These are phyloP conservation scores for Alternaria alternata DNA, from an alignment of 2,329 filamentous ascomycete species.

Conservation along the genomic window DNA sequence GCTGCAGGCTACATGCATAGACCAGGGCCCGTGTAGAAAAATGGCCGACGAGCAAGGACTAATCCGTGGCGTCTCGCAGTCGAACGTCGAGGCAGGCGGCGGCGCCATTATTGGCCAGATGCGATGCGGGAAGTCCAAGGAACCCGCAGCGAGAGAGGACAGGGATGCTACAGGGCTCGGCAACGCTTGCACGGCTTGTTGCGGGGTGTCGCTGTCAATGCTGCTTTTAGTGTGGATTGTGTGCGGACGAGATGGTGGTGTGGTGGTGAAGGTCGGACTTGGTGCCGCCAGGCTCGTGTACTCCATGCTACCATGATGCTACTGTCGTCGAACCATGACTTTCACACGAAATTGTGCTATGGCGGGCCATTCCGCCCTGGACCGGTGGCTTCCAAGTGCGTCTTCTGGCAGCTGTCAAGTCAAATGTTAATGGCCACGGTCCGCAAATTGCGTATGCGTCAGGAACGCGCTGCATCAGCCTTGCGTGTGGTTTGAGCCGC, in stretches of 20 bases:
- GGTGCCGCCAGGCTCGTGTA: slow-evolving; percentile 34
- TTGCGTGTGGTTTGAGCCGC: slow-evolving; percentile 45
- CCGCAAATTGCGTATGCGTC: slow-evolving; percentile 54
- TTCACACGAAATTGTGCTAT: slow-evolving; percentile 10
- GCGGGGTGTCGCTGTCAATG: slow-evolving; percentile 48
- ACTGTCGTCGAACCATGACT: slow-evolving; percentile 40
- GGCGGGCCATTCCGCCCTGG: slow-evolving; percentile 7
- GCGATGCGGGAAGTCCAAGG: slow-evolving; percentile 50
- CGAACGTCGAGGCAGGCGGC: slow-evolving; percentile 44
- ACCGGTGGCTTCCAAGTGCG: slow-evolving; percentile 37
- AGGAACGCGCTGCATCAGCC: slow-evolving; percentile 54
- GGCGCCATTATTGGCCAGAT: slow-evolving; percentile 49
- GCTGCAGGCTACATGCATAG: slow-evolving; percentile 42
- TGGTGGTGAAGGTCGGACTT: slow-evolving; percentile 33
- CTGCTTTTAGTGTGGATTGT: slow-evolving; percentile 36
- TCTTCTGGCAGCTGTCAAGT: slow-evolving; percentile 46
- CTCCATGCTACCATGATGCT: slow-evolving; percentile 28
- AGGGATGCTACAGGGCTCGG: slow-evolving; percentile 50
- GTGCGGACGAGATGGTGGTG: slow-evolving; percentile 25
- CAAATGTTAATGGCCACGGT: slow-evolving; percentile 43
- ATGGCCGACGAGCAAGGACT: slow-evolving; percentile 52
- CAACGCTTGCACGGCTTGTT: slow-evolving; percentile 51
- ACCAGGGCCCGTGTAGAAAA: slow-evolving; percentile 49
- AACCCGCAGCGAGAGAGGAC: slow-evolving; percentile 41
- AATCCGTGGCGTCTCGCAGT: slow-evolving; percentile 50